These are phyloP conservation scores for Lachancea meyersii DNA, from an alignment of 805 yeast species.

Conservation along the genomic window DNA sequence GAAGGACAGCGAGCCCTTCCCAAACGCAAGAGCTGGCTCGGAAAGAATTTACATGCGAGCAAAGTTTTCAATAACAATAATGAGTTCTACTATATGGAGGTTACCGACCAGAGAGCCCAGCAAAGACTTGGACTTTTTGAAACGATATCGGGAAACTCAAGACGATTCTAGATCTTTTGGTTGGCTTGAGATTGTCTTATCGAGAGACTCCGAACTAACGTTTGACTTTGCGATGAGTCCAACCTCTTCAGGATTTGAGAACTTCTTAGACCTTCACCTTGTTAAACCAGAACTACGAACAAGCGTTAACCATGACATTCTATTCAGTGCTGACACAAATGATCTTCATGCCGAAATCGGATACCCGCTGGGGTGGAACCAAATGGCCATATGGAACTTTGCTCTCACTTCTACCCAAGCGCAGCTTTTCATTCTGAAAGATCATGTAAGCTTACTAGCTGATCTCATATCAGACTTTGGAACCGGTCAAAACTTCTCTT, in stretches of 20 bases:
- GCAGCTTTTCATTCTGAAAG: constrained; percentile 65
- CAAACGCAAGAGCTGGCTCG: constrained; percentile 42
- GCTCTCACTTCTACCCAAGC: constrained; percentile 45
- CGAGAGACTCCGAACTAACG: constrained; percentile 45
- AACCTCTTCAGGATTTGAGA: constrained; percentile 49
- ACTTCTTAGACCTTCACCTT: constrained; percentile 42
- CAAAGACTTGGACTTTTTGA: constrained; percentile 51
- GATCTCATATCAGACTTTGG: constrained; percentile 75
- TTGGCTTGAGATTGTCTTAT: constrained; percentile 75
- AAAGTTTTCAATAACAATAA: constrained; percentile 46
- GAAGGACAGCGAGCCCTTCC: constrained; percentile 45
- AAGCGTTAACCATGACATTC: constrained; percentile 82
- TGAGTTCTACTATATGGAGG: constrained; percentile 62
- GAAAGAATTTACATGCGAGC: constrained; percentile 52
- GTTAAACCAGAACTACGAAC: constrained; percentile 60
- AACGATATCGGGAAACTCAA: constrained; percentile 29
- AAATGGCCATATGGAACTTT: constrained; percentile 62
- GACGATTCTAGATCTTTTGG: constrained; percentile 66
- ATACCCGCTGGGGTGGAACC: constrained; percentile 81
- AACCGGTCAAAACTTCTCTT: constrained; percentile 62
- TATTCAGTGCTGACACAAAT: constrained; percentile 58
- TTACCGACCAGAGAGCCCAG: constrained; percentile 82
- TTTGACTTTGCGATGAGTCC: constrained; percentile 49
- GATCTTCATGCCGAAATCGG: constrained; percentile 50
- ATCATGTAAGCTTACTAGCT: constrained; percentile 66